Conservation (phyloP, 164 flowering plant genomes). For the Amborella trichopoda region DNA sequence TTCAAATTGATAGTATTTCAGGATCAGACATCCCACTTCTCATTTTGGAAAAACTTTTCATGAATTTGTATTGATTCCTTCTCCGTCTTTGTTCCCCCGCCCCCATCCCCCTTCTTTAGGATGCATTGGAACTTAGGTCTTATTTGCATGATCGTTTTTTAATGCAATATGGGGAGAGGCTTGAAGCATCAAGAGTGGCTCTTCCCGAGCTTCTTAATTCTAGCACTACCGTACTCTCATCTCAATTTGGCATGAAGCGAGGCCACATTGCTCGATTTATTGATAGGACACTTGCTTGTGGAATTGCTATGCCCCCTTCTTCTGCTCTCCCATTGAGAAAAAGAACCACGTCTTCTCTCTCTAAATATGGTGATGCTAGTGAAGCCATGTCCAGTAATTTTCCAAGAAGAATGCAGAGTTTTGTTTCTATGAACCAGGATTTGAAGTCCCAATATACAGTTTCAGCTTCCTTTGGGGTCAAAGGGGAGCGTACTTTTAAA, state of each 20-base stretch:
- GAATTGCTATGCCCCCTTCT: constrained; percentile 20
- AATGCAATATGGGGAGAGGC: constrained; percentile 52
- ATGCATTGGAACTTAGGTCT: constrained; percentile 57
- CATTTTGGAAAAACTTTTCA: no score
- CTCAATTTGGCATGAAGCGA: constrained; percentile 58
- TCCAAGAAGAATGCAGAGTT: background rate
- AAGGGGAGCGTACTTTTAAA: constrained; percentile 46
- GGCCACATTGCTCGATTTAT: constrained; percentile 61
- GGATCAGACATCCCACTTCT: no score
- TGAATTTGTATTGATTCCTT: no score
- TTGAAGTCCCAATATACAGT: no score
- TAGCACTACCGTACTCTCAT: constrained; percentile 26
- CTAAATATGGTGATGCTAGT: constrained; percentile 10
- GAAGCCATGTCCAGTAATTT: background rate
- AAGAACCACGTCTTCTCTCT: constrained; percentile 14
- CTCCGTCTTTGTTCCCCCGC: no score
- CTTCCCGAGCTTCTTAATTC: constrained; percentile 45
- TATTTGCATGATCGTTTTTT: constrained; percentile 66
- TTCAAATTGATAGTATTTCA: no score
- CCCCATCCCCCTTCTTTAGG: no score
- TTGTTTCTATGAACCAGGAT: no score
- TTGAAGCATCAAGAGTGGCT: constrained; percentile 42
- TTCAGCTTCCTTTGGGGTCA: constrained; percentile 29
- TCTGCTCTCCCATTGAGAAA: no score
- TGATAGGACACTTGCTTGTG: constrained; percentile 29